These are phyloP conservation scores for Tranzscheliella williamsii DNA, from an alignment of 1,284 basidiomycete species.

Conservation along the genomic window DNA sequence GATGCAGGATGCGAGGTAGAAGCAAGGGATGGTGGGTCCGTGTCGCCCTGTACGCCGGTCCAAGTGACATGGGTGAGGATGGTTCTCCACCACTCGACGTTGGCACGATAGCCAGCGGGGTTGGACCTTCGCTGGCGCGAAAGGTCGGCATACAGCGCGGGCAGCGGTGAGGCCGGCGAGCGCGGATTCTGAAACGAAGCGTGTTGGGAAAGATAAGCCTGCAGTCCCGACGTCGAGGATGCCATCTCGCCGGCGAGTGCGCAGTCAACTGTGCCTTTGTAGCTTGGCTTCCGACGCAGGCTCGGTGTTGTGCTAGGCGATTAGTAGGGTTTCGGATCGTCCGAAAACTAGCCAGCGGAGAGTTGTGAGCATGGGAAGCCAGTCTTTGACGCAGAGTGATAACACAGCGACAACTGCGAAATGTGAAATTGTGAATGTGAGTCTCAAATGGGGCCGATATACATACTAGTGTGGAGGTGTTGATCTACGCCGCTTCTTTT, in stretches of 20 bases:
- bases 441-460: no score
- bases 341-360: no score
- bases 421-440: no score
- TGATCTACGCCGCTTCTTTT: no score
- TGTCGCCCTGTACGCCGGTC: conserved; percentile 19
- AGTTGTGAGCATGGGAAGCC: no score
- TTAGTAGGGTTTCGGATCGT: neutral
- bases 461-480: conserved; percentile 41
- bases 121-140: conserved; percentile 81
- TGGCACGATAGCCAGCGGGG: conserved; percentile 77
- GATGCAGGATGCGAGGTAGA: neutral
- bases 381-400: no score
- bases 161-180: conserved; percentile 63
- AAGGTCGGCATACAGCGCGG: conserved; percentile 85
- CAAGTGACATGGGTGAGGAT: conserved; percentile 70
- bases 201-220: conserved; percentile 21
- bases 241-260: no score
- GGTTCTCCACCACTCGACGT: conserved; percentile 82
- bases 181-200: conserved; percentile 17
- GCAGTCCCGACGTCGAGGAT: no score
- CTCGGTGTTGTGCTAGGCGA: neutral
- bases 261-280: no score
- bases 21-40: neutral
- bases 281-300: no score
- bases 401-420: no score